Conservation (phyloP, 257 asterid species). For the Ilex asprella region DNA sequence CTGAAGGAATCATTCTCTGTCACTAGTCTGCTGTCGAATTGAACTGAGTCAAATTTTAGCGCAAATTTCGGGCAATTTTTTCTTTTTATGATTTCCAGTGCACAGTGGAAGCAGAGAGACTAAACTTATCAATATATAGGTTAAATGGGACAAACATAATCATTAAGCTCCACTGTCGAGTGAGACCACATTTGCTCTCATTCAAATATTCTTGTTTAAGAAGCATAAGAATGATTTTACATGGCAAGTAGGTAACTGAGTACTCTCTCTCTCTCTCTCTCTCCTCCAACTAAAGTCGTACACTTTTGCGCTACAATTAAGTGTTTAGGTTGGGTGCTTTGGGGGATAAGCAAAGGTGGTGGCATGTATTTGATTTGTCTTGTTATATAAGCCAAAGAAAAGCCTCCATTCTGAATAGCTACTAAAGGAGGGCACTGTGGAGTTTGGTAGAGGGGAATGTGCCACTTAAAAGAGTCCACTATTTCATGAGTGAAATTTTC, state of each 20-base stretch:
- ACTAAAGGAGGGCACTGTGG: conserved; percentile 7
- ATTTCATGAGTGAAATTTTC: conserved; percentile 24
- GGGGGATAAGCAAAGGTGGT: conserved; percentile 82
- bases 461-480: conserved; percentile 20
- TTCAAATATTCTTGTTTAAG: conserved; percentile 39
- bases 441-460: conserved; percentile 38
- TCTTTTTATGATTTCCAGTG: conserved; percentile 5
- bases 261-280: background rate
- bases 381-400: conserved; percentile 50
- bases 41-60: background rate
- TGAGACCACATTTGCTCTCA: conserved; percentile 32
- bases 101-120: conserved; percentile 5
- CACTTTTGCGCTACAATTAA: conserved; percentile 33
- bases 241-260: conserved; percentile 16
- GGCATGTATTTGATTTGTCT: conserved; percentile 47
- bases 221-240: conserved; percentile 38
- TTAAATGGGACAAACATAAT: conserved; percentile 13
- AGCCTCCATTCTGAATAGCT: conserved; percentile 6
- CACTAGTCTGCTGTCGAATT: background rate
- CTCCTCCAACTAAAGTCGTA: background rate
- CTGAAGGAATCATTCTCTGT: conserved; percentile 25
- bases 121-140: conserved; percentile 23
- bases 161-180: conserved; percentile 6
- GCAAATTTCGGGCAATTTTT: background rate
- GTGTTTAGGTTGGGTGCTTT: conserved; percentile 72